Percentiles rank a stretch among this genome's conserved stretches.
Conservation (phyloP, 805 yeast genomes). For the Saitoella complicata region DNA sequence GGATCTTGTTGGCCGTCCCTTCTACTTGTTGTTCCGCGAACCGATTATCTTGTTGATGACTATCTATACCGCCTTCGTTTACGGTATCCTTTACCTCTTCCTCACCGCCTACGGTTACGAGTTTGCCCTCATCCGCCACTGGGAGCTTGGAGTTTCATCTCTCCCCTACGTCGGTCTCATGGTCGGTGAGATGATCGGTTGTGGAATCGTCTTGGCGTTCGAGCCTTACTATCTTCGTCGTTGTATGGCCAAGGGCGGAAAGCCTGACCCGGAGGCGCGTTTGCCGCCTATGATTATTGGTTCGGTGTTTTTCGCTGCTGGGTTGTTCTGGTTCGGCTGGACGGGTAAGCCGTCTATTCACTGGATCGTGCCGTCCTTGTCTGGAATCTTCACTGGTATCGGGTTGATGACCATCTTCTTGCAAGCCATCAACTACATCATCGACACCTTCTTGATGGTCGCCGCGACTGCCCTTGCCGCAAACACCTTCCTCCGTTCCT, state of each 20-base stretch:
- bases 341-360: constrained; percentile 57
- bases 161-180: constrained; percentile 68
- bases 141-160: constrained; percentile 44
- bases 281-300: constrained; percentile 63
- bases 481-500: constrained; percentile 52
- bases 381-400: constrained; percentile 42
- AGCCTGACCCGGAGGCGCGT: constrained; percentile 64
- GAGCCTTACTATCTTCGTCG: constrained; percentile 36
- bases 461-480: constrained; percentile 73
- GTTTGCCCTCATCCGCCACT: constrained; percentile 45
- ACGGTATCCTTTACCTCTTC: constrained; percentile 61
- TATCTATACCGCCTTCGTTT: constrained; percentile 59
- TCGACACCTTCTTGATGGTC: constrained; percentile 45
- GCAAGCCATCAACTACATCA: constrained; percentile 46
- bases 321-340: constrained; percentile 81
- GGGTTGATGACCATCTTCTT: constrained; percentile 49
- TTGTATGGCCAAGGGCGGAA: constrained; percentile 32
- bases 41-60: constrained; percentile 58
- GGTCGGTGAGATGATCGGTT: constrained; percentile 50
- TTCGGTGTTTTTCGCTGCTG: constrained; percentile 53
- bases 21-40: constrained; percentile 48
- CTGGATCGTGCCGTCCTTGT: constrained; percentile 55
- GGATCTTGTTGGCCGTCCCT: constrained; percentile 52
- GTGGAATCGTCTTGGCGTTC: constrained; percentile 32
- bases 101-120: constrained; percentile 64